Conservation (phyloP, 345 rosid species). For the Salix koriyanagi region DNA sequence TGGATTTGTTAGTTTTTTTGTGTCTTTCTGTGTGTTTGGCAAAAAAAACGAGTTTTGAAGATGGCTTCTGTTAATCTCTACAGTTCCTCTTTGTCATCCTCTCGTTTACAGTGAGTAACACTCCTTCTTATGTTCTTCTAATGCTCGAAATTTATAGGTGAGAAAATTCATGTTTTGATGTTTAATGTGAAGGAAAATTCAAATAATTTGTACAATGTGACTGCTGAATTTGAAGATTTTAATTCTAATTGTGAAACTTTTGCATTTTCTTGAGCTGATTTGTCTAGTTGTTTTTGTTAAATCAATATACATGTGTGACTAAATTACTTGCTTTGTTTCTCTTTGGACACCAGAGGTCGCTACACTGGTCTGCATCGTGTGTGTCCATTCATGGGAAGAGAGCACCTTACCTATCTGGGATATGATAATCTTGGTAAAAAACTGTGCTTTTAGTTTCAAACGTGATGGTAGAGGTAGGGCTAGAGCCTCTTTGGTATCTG, state of each 20-base stretch:
- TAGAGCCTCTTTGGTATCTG: slow-evolving; percentile 43
- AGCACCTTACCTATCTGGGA: slow-evolving; percentile 5
- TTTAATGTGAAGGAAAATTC: background rate
- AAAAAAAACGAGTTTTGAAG: background rate
- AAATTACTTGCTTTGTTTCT: background rate
- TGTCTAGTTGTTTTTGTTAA: background rate
- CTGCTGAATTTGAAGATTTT: background rate
- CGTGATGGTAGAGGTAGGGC: slow-evolving; percentile 30
- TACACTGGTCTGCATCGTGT: slow-evolving; percentile 17
- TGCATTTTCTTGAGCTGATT: background rate
- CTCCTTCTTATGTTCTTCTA: background rate
- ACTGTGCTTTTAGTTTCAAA: slow-evolving; percentile 25
- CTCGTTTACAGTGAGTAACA: slow-evolving; percentile 25
- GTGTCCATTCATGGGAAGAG: slow-evolving; percentile 18
- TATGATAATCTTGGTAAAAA: slow-evolving; percentile 13
- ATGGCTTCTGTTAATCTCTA: slow-evolving; percentile 17
- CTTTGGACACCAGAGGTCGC: slow-evolving; percentile 8
- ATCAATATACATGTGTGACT: background rate
- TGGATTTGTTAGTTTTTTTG: background rate
- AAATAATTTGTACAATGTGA: background rate
- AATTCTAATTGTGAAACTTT: background rate
- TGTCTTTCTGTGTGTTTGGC: background rate
- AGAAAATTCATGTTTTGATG: background rate
- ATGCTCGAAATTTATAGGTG: background rate
- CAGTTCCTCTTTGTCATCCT: slow-evolving; percentile 13